These are phyloP conservation scores for Claviceps cyperi DNA, from an alignment of 2,329 filamentous ascomycete species.

Conservation along the genomic window DNA sequence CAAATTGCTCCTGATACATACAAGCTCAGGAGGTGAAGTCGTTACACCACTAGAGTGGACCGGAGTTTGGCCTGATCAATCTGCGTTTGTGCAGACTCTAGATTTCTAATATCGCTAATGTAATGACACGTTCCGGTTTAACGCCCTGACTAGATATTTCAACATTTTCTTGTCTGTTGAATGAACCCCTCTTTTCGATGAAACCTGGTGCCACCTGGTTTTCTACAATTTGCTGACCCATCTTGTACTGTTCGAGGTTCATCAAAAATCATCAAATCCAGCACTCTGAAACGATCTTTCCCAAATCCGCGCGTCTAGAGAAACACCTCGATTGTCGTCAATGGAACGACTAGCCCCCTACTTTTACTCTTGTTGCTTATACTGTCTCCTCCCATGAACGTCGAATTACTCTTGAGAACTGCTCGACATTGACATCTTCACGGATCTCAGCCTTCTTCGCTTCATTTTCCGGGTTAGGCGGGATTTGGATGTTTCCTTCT, in stretches of 20 bases:
- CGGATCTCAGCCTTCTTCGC: constrained; percentile 89
- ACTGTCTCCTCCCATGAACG: constrained; percentile 66
- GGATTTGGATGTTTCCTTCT: constrained; percentile 55
- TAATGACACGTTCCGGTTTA: constrained; percentile 22
- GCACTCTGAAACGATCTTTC: not conserved
- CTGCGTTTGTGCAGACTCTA: constrained; percentile 16
- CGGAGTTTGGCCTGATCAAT: not conserved
- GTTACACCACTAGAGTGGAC: not conserved
- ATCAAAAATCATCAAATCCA: not conserved
- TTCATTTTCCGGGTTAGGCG: constrained; percentile 93
- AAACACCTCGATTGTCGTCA: not conserved
- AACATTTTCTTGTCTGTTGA: constrained; percentile 14
- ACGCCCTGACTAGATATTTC: constrained; percentile 18
- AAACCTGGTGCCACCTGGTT: not conserved
- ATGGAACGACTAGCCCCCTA: not conserved
- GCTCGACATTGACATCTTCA: constrained; percentile 86
- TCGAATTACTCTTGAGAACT: constrained; percentile 66
- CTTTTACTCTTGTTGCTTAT: constrained; percentile 7
- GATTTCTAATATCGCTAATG: constrained; percentile 20
- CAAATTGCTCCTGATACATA: constrained; percentile 5
- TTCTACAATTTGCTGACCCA: not conserved
- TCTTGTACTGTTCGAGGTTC: not conserved
- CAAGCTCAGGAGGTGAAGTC: constrained; percentile 2
- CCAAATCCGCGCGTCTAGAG: not conserved
- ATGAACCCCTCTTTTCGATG: constrained; percentile 13